These are phyloP conservation scores for Suhomyces terraborum DNA, from an alignment of 1,139 yeast species.

Conservation along the genomic window DNA sequence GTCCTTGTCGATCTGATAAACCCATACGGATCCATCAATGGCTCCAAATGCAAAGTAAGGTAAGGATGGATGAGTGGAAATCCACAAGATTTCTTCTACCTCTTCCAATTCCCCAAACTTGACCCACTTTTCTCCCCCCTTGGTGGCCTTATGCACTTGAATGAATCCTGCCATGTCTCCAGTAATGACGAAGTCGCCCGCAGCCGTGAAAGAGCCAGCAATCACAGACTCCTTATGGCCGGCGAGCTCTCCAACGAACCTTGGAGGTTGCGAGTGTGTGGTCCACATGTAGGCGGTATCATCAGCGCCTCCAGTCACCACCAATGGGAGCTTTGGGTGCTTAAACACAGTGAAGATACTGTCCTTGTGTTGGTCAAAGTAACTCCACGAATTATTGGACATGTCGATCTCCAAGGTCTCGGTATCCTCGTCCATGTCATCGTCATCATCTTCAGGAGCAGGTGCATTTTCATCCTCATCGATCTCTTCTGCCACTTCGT, in stretches of 20 bases:
- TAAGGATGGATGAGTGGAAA: constrained; percentile 69
- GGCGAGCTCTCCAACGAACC: constrained; percentile 67
- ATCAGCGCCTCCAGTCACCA: constrained; percentile 90
- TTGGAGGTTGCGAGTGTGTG: constrained; percentile 80
- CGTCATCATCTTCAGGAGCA: constrained; percentile 46
- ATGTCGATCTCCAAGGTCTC: constrained; percentile 56
- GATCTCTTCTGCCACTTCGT: constrained; percentile 65
- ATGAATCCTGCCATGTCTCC: constrained; percentile 95
- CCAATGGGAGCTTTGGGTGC: constrained; percentile 79
- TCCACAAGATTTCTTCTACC: constrained; percentile 79
- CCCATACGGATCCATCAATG: constrained; percentile 93
- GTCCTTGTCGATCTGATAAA: constrained; percentile 67
- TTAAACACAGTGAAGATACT: constrained; percentile 75
- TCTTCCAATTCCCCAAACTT: constrained; percentile 73
- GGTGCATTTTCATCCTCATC: constrained; percentile 34
- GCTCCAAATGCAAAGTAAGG: constrained; percentile 92
- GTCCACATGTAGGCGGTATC: constrained; percentile 90
- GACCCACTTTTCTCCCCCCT: constrained; percentile 83
- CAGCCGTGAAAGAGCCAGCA: constrained; percentile 78
- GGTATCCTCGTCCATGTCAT: constrained; percentile 28
- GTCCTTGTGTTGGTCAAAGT: constrained; percentile 86
- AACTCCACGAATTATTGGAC: constrained; percentile 85
- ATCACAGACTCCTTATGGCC: constrained; percentile 90
- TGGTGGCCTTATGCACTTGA: constrained; percentile 67
- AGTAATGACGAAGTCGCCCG: constrained; percentile 78